Evolutionary conservation across 805 yeast species (phyloP), one percentile per base, ranked within the genome.

Genomic region (Yarrowia bubula): DNA sequence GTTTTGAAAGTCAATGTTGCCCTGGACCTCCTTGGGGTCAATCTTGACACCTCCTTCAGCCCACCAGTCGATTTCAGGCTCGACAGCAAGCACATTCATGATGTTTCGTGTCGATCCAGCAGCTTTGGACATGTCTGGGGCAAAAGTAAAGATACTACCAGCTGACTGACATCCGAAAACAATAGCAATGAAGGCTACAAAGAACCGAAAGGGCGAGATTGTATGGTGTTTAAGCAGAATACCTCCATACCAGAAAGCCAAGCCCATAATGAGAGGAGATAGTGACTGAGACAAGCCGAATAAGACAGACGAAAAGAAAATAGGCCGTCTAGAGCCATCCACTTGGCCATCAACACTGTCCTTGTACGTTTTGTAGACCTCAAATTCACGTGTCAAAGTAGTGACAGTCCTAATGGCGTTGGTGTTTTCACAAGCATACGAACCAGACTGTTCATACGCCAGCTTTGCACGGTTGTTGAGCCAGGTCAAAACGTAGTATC

Each of bases 1-100:
- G 68, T 86, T 76, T 6, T 75, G 63, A 69, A 92, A 84, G 37
- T 71, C 76, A 14, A 92, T 80, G 15, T 78, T 75, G 17, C 92
- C 92, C n/a, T 70, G 53, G 47, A 79, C 77, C 0, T 63, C 63
- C 11, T 65, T 69, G 31, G 69, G 78, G 14, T 69, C 71, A 4
- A 77, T 69, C 4, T 66, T 67, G 8, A 65, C 58, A 1, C 80
- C 80, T 5, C 68, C 70, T 1, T 47, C 53, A 8, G 69, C 55
- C 72, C 72, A 71, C 15, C 74, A 68, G 65, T 78, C 81, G 31
- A 55, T 55, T 8, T 55, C 62, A 2, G 81, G 81, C 37, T 53
- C 50, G 28, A 72, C 70, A 8, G 71, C 73, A 33, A 78, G 67
- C 58, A 79, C 46, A n/a, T 73, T 68, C 64, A 71, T 68, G 18